Evolutionary conservation across 495 filamentous ascomycete species (phyloP).

Genomic region (Hyaloscypha bicolor): DNA sequence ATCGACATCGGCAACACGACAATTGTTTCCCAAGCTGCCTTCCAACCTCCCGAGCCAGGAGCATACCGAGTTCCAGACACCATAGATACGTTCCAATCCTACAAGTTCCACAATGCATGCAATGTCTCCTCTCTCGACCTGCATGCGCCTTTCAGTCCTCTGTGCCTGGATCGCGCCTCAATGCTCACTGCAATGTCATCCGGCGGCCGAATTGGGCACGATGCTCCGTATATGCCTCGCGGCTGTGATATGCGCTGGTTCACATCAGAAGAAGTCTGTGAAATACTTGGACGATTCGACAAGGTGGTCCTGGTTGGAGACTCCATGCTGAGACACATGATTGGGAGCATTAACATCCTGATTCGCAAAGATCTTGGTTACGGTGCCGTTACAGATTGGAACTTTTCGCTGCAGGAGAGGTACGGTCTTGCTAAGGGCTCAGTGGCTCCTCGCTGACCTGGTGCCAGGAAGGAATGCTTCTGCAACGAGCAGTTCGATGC

Average conservation of each 20-base stretch:
- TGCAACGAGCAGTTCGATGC: conserved; percentile 58
- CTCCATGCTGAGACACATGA: conserved; percentile 56
- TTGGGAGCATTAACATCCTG: conserved; percentile 53
- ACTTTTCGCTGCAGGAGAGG: conserved; percentile 52
- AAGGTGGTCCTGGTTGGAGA: conserved; percentile 53
- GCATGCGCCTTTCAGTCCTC: conserved; percentile 46
- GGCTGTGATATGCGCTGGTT: conserved; percentile 53
- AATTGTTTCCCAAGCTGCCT: conserved; percentile 35
- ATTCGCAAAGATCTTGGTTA: conserved; percentile 53
- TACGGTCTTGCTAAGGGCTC: conserved; percentile 25
- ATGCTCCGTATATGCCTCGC: conserved; percentile 51
- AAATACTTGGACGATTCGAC: conserved; percentile 49
- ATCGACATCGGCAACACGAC: conserved; percentile 26
- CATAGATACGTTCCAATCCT: conserved; percentile 40
- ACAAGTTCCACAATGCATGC: conserved; percentile 47
- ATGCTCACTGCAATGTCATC: conserved; percentile 54
- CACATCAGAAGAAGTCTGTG: conserved; percentile 51
- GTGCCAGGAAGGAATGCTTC: conserved; percentile 47
- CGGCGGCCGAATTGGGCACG: conserved; percentile 51
- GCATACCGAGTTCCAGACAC: conserved; percentile 39
- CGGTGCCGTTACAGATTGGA: conserved; percentile 57
- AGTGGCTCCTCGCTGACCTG: conserved; percentile 17
- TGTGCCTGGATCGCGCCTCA: conserved; percentile 42
- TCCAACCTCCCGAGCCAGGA: conserved; percentile 40
- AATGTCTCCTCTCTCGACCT: conserved; percentile 53